A percentile compares a stretch with the other conserved stretches of the same genome.
These are phyloP conservation scores for Aurinia saxatilis DNA, from an alignment of 345 rosid species.

Conservation along the genomic window DNA sequence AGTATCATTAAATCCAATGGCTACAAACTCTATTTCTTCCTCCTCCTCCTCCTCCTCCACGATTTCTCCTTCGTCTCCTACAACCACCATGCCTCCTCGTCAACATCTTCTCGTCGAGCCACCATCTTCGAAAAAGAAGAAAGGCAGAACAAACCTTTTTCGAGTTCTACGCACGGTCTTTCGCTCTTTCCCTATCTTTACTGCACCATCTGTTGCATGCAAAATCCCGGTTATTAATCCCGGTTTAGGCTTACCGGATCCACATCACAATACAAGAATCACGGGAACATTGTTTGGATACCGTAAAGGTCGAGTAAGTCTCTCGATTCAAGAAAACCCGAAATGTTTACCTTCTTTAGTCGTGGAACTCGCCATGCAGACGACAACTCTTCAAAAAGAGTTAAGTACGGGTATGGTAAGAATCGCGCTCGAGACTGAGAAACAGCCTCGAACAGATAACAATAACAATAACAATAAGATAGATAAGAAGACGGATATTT, in stretches of 20 bases:
- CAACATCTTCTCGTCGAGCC: slow-evolving; percentile 36
- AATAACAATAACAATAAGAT: background rate
- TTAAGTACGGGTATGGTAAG: slow-evolving; percentile 38
- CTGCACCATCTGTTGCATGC: slow-evolving; percentile 36
- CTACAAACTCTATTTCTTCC: background rate
- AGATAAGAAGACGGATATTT: slow-evolving; percentile 19
- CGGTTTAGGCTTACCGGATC: slow-evolving; percentile 28
- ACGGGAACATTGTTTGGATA: slow-evolving; percentile 47
- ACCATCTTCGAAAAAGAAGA: slow-evolving; percentile 34
- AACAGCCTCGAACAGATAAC: slow-evolving; percentile 11
- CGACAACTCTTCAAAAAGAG: slow-evolving; percentile 33
- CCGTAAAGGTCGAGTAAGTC: slow-evolving; percentile 38
- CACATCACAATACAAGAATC: slow-evolving; percentile 23
- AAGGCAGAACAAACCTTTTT: slow-evolving; percentile 36
- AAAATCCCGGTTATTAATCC: slow-evolving; percentile 42
- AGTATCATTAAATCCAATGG: slow-evolving; percentile 2
- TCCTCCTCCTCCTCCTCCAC: slow-evolving; percentile 9
- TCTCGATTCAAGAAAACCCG: slow-evolving; percentile 37
- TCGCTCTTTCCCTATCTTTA: slow-evolving; percentile 66
- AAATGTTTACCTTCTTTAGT: slow-evolving; percentile 33
- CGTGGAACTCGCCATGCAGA: slow-evolving; percentile 40
- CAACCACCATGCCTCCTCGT: background rate
- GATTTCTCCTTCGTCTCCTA: background rate
- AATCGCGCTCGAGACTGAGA: slow-evolving; percentile 44
- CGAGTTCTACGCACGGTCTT: slow-evolving; percentile 51